phyloP scores from a whole-genome alignment of 2,329 filamentous ascomycete genomes.

The Alternaria ventricosa region DNA sequence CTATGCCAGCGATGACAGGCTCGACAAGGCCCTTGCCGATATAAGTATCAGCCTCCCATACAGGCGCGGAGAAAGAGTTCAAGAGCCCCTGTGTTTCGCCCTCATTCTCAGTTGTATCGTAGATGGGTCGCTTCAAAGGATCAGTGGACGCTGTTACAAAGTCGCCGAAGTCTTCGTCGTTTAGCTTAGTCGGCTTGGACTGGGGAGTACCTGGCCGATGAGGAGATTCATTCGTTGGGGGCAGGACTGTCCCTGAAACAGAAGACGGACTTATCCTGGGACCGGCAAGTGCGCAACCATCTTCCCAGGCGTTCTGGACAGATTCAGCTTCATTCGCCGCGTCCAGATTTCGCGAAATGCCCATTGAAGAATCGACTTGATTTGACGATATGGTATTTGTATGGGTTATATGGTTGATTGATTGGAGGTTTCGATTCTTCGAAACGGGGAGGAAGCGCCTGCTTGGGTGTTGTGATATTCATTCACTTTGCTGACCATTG shows the following conservation, averaged over 20 bases:
- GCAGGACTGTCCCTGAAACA: neutral
- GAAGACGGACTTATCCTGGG: neutral
- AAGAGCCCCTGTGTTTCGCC: neutral
- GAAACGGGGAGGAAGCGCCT: neutral
- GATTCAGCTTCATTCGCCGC: neutral
- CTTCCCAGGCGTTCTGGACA: neutral
- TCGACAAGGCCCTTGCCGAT: slow-evolving; percentile 7
- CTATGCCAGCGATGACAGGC: neutral
- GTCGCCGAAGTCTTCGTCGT: slow-evolving; percentile 15
- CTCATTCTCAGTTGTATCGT: neutral
- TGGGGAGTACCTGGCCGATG: neutral
- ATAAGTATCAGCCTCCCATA: slow-evolving; percentile 4
- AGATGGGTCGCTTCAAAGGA: slow-evolving; percentile 6
- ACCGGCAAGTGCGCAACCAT: neutral
- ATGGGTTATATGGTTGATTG: neutral
- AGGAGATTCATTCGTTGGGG: neutral
- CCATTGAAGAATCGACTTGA: neutral
- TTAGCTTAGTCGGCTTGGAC: neutral
- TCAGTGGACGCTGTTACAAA: slow-evolving; percentile 6
- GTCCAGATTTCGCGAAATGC: neutral
- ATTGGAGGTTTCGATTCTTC: neutral
- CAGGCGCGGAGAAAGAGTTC: neutral
- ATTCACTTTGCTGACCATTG: neutral
- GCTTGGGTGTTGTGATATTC: neutral
- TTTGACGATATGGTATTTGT: neutral